These are phyloP conservation scores for Suhomyces yuchorum DNA, from an alignment of 1,139 yeast species.

Conservation along the genomic window DNA sequence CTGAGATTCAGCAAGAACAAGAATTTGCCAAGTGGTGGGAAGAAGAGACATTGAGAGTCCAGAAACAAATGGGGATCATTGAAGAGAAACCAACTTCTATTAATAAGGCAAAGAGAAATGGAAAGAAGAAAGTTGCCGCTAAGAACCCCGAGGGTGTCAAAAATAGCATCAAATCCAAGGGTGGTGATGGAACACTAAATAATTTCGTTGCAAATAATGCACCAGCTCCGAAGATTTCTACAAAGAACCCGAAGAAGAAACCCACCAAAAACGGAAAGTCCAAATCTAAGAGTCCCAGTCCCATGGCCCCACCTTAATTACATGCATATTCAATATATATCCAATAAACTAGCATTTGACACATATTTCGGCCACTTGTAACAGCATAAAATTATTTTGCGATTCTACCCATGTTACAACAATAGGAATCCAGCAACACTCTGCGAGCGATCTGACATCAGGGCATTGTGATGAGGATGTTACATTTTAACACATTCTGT, in stretches of 20 bases:
- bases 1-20: slow-evolving; percentile 76
- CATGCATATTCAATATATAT: not conserved
- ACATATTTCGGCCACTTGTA: not conserved
- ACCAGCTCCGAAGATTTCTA: not conserved
- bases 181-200: not conserved
- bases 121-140: not conserved
- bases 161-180: not conserved
- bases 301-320: not conserved
- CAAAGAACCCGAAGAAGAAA: not conserved
- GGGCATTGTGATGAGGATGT: too few species aligned
- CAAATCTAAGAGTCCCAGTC: slow-evolving; percentile 7
- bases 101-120: slow-evolving; percentile 1
- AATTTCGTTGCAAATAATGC: not conserved
- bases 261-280: not conserved
- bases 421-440: not conserved
- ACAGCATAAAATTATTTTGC: not conserved
- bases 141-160: slow-evolving; percentile 3
- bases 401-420: not conserved
- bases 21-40: slow-evolving; percentile 86
- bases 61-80: slow-evolving; percentile 40
- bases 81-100: not conserved
- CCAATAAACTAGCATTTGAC: not conserved
- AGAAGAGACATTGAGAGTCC: slow-evolving; percentile 64
- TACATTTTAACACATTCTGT: too few species aligned
- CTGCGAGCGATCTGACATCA: too few species aligned